Evolutionary conservation across 805 yeast species (phyloP).

Genomic region (Teunomyces gatunensis): DNA sequence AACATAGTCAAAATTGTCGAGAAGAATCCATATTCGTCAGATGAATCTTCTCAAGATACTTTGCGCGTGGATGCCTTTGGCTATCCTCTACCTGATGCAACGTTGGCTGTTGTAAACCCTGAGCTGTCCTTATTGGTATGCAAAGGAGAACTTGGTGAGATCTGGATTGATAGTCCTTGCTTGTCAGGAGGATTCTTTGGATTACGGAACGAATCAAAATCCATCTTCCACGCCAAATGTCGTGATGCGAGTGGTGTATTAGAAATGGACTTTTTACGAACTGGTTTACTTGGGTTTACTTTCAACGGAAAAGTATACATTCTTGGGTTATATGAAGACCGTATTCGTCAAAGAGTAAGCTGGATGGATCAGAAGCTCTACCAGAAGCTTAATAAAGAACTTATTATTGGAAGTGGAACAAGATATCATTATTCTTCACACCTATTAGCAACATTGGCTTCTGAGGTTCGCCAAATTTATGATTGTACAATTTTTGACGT

Average conservation of each 20-base stretch:
- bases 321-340: constrained; percentile 86
- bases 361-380: constrained; percentile 55
- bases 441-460: constrained; percentile 76
- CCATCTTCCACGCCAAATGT: constrained; percentile 80
- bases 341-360: constrained; percentile 73
- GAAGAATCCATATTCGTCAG: constrained; percentile 50
- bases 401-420: constrained; percentile 38
- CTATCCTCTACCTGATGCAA: constrained; percentile 90
- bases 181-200: constrained; percentile 90
- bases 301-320: constrained; percentile 85
- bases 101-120: constrained; percentile 90
- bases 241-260: constrained; percentile 66
- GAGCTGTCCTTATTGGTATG: constrained; percentile 76
- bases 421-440: constrained; percentile 86
- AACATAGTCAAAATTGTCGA: constrained; percentile 69
- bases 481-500: constrained; percentile 93
- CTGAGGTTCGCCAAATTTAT: constrained; percentile 74
- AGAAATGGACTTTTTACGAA: constrained; percentile 79
- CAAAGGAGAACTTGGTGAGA: constrained; percentile 84
- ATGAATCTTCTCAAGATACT: constrained; percentile 36
- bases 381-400: constrained; percentile 23
- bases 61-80: constrained; percentile 90
- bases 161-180: constrained; percentile 96
- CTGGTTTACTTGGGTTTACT: constrained; percentile 87
- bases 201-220: constrained; percentile 59